Percentiles rank a stretch among this genome's conserved stretches.
These are phyloP conservation scores for Achaetomiella virescens DNA, from an alignment of 495 filamentous ascomycete genomes.

Conservation along the genomic window DNA sequence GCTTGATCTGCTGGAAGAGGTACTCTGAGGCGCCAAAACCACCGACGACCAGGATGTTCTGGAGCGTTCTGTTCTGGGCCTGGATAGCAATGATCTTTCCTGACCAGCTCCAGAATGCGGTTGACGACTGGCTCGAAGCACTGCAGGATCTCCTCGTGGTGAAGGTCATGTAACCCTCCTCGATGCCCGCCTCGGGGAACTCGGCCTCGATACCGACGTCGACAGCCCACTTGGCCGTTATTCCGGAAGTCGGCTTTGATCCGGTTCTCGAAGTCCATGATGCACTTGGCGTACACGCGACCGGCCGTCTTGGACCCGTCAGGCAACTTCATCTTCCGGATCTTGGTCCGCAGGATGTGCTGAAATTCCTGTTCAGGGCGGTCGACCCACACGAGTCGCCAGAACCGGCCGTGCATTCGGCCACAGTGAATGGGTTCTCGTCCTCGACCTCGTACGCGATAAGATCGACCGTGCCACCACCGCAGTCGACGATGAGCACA, in stretches of 20 bases:
- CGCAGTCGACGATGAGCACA: slow-evolving; percentile 69
- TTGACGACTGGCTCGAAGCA: slow-evolving; percentile 74
- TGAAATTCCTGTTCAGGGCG: slow-evolving; percentile 68
- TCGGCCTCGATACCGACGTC: slow-evolving; percentile 73
- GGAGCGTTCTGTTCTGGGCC: slow-evolving; percentile 63
- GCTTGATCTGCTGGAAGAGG: slow-evolving; percentile 74
- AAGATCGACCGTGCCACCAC: slow-evolving; percentile 69
- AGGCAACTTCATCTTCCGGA: slow-evolving; percentile 71
- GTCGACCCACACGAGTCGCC: slow-evolving; percentile 71
- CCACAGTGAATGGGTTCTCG: slow-evolving; percentile 67
- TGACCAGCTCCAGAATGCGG: slow-evolving; percentile 64
- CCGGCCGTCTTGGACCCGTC: slow-evolving; percentile 69
- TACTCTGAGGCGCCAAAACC: slow-evolving; percentile 72
- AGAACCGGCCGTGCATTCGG: slow-evolving; percentile 68
- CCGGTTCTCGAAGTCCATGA: slow-evolving; percentile 75
- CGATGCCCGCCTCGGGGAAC: slow-evolving; percentile 69
- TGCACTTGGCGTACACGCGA: slow-evolving; percentile 71
- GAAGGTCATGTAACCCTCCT: slow-evolving; percentile 78
- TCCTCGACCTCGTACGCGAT: slow-evolving; percentile 75
- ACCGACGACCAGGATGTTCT: slow-evolving; percentile 69
- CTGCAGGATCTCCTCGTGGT: slow-evolving; percentile 71
- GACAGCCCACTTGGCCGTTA: slow-evolving; percentile 72
- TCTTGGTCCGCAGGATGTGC: slow-evolving; percentile 68
- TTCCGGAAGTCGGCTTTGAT: slow-evolving; percentile 79
- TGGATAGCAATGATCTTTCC: slow-evolving; percentile 77